A percentile compares a stretch with the other conserved stretches of the same genome.
These are phyloP conservation scores for Bombardia bombarda DNA, from an alignment of 495 filamentous ascomycete species.

Conservation along the genomic window DNA sequence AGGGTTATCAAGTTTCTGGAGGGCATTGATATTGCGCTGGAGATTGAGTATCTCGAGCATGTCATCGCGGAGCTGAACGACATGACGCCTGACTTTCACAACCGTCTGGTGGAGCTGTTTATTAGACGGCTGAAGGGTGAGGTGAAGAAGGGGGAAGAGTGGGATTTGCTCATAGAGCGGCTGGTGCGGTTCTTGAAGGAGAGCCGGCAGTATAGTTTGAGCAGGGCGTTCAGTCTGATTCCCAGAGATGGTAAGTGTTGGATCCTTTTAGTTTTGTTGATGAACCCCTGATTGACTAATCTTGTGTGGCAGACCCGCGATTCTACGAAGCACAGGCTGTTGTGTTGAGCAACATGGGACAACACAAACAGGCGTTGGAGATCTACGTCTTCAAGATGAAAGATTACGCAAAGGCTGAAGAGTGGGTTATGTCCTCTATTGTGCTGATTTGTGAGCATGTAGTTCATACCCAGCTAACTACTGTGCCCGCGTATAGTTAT, in stretches of 20 bases:
- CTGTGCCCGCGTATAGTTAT: too few relatives aligned
- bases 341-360: conserved; percentile 89
- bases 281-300: not conserved
- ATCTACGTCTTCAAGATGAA: conserved; percentile 94
- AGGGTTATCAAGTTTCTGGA: conserved; percentile 68
- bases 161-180: conserved; percentile 50
- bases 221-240: conserved; percentile 64
- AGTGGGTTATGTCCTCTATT: conserved; percentile 62
- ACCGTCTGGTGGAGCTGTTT: conserved; percentile 70
- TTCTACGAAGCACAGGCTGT: conserved; percentile 90
- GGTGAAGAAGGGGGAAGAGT: conserved; percentile 38
- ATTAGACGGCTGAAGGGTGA: conserved; percentile 50
- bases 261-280: not conserved
- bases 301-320: conserved; percentile 55
- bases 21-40: conserved; percentile 57
- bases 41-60: conserved; percentile 83
- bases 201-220: conserved; percentile 72
- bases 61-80: conserved; percentile 83
- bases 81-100: conserved; percentile 76
- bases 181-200: conserved; percentile 67
- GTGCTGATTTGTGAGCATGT: too few relatives aligned
- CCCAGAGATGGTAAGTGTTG: conserved; percentile 62
- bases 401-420: conserved; percentile 84
- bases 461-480: too few relatives aligned
- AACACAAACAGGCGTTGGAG: conserved; percentile 86